Conservation (phyloP, 2,329 filamentous ascomycete genomes). For the Ophiostoma sp. region DNA sequence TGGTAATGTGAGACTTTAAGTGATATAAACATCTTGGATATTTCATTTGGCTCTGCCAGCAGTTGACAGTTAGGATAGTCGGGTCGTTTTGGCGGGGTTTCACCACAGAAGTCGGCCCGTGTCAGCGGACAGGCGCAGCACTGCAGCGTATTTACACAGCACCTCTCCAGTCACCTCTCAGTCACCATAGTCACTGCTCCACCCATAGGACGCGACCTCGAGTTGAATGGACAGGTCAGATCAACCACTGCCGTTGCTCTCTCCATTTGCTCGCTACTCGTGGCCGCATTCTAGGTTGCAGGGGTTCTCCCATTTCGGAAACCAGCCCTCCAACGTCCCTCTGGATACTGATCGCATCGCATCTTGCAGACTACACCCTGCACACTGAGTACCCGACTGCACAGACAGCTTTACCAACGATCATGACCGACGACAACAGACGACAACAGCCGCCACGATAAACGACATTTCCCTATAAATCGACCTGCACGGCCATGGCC, state of each 20-base stretch:
- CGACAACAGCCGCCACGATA: not conserved
- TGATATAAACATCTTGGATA: not conserved
- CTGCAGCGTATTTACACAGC: not conserved
- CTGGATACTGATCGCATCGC: not conserved
- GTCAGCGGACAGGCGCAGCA: slow-evolving; percentile 2
- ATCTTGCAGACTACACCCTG: not conserved
- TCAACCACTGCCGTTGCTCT: slow-evolving; percentile 7
- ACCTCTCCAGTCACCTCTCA: not conserved
- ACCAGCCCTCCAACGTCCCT: not conserved
- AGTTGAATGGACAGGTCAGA: not conserved
- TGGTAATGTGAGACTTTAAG: not conserved
- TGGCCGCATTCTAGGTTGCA: slow-evolving; percentile 3
- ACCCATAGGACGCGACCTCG: not conserved
- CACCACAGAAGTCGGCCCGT: slow-evolving; percentile 10
- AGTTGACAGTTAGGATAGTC: not conserved
- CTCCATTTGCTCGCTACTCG: not conserved
- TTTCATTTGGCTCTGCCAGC: not conserved
- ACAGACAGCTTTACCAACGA: not conserved
- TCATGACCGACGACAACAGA: slow-evolving; percentile 14
- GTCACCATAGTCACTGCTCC: no score
- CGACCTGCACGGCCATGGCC: slow-evolving; percentile 48
- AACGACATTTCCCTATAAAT: not conserved
- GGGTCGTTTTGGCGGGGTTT: not conserved
- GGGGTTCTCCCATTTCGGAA: slow-evolving; percentile 10
- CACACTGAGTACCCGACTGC: not conserved